Percentiles rank a stretch among this genome's conserved stretches.
These are phyloP conservation scores for Cladophialophora carrionii DNA, from an alignment of 2,329 filamentous ascomycete genomes.

Conservation along the genomic window DNA sequence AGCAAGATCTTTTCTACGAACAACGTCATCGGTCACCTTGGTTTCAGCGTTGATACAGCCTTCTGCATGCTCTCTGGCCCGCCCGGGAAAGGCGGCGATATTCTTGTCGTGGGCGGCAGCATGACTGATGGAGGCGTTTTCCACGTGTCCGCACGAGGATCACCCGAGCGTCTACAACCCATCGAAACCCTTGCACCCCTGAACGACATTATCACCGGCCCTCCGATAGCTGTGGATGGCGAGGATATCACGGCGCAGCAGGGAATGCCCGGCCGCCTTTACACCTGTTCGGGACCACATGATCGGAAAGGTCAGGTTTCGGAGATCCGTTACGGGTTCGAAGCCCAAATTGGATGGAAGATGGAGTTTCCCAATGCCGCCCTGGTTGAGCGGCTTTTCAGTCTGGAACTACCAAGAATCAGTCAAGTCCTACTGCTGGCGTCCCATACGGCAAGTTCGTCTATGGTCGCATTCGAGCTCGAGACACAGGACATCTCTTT, in stretches of 20 bases:
- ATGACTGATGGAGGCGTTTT: constrained; percentile 77
- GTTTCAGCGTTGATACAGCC: constrained; percentile 71
- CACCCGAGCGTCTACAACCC: constrained; percentile 59
- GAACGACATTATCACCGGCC: constrained; percentile 47
- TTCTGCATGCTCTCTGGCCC: constrained; percentile 65
- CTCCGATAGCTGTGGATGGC: constrained; percentile 15
- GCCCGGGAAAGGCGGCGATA: constrained; percentile 66
- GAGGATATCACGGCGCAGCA: constrained; percentile 2
- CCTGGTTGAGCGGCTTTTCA: constrained; percentile 51
- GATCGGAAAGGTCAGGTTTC: constrained; percentile 62
- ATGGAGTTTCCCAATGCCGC: constrained; percentile 48
- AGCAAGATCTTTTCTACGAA: constrained; percentile 56
- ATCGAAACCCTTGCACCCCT: constrained; percentile 66
- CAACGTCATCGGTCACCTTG: constrained; percentile 61
- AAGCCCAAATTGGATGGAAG: constrained; percentile 64
- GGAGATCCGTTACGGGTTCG: constrained; percentile 70
- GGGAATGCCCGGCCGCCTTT: constrained; percentile 24
- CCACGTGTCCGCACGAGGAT: constrained; percentile 64
- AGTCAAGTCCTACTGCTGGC: constrained; percentile 47
- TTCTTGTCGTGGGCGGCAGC: constrained; percentile 78
- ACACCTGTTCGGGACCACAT: constrained; percentile 39
- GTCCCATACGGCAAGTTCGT: constrained; percentile 48
- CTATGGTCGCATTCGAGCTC: constrained; percentile 46
- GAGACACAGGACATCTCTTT: constrained; percentile 47
- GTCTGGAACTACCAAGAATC: constrained; percentile 44